A percentile compares a stretch with the other conserved stretches of the same genome.
Evolutionary conservation across 352 stramenopile species (phyloP).

Genomic region (Phytophthora quininea): DNA sequence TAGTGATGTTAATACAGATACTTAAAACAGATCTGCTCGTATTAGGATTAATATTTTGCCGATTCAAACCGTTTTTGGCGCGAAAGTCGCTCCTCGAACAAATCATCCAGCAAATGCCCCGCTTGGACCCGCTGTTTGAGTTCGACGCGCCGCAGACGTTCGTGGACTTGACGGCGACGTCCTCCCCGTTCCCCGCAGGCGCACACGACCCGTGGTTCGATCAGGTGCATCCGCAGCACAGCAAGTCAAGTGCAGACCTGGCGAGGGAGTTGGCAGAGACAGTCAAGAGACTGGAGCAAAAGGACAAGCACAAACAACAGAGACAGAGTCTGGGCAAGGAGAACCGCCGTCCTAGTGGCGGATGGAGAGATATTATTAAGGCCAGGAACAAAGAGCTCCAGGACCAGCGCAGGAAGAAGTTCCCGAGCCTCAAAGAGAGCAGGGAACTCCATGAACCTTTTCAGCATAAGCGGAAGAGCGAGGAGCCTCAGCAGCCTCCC

Average conservation of each 20-base stretch:
- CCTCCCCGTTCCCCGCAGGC: conserved; percentile 9
- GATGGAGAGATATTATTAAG: conserved; percentile 12
- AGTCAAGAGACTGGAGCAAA: conserved; percentile 19
- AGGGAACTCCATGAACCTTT: conserved; percentile 28
- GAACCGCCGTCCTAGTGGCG: conserved; percentile 27
- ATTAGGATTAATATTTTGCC: no score
- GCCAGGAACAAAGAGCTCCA: conserved; percentile 19
- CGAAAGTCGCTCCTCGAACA: not conserved
- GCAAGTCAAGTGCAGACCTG: conserved; percentile 60
- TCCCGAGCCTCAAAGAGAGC: conserved; percentile 27
- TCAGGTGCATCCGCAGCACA: conserved; percentile 56
- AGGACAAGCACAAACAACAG: conserved; percentile 21
- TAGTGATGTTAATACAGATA: no score
- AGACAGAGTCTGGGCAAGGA: conserved; percentile 36
- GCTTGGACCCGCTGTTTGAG: conserved; percentile 70
- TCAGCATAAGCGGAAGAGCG: conserved; percentile 16
- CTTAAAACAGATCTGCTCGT: no score
- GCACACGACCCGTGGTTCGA: conserved; percentile 78
- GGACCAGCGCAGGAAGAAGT: conserved; percentile 11
- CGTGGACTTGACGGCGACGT: conserved; percentile 51
- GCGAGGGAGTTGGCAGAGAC: conserved; percentile 33
- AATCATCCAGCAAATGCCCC: not conserved
- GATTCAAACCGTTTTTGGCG: conserved; percentile 1
- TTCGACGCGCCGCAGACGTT: conserved; percentile 74
- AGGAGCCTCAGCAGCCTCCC: not conserved